Conservation (phyloP, 164 flowering plant genomes). For the Piper betle region DNA sequence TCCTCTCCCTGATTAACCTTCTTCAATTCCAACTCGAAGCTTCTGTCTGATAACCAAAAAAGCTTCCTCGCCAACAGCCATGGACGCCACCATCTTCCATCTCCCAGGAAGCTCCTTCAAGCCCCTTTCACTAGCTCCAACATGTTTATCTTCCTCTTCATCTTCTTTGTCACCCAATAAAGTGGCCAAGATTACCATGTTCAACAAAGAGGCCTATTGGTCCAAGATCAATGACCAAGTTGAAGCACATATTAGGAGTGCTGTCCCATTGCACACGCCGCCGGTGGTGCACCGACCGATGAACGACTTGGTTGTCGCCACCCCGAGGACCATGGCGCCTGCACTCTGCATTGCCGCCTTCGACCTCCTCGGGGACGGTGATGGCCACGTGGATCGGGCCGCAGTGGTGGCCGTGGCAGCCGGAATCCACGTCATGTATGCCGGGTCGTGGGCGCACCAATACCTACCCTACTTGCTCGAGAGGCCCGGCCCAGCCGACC, state of each 20-base stretch:
- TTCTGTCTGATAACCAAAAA: no score
- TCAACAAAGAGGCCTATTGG: conserved; percentile 25
- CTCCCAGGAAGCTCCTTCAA: no score
- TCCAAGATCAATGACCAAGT: conserved; percentile 28
- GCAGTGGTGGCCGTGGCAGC: conserved; percentile 49
- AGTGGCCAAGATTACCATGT: conserved; percentile 2
- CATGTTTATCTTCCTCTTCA: neutral
- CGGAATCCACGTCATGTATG: conserved; percentile 46
- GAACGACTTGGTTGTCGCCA: conserved; percentile 38
- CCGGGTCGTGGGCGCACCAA: conserved; percentile 32
- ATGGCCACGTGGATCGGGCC: conserved; percentile 19
- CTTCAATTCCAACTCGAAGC: no score
- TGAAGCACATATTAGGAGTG: conserved; percentile 26
- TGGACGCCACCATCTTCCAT: no score
- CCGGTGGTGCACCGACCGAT: conserved; percentile 41
- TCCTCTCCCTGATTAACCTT: no score
- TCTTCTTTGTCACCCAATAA: neutral
- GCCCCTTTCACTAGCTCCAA: no score
- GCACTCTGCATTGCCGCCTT: conserved; percentile 50
- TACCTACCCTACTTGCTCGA: conserved; percentile 20
- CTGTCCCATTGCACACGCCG: conserved; percentile 28
- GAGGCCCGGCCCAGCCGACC: conserved; percentile 10
- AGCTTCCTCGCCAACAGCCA: no score
- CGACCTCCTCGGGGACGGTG: conserved; percentile 36
- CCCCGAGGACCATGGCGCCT: conserved; percentile 43